A percentile compares a stretch with the other conserved stretches of the same genome.
Conservation (phyloP, 331 rosid genomes). For the Quercus phellos region DNA sequence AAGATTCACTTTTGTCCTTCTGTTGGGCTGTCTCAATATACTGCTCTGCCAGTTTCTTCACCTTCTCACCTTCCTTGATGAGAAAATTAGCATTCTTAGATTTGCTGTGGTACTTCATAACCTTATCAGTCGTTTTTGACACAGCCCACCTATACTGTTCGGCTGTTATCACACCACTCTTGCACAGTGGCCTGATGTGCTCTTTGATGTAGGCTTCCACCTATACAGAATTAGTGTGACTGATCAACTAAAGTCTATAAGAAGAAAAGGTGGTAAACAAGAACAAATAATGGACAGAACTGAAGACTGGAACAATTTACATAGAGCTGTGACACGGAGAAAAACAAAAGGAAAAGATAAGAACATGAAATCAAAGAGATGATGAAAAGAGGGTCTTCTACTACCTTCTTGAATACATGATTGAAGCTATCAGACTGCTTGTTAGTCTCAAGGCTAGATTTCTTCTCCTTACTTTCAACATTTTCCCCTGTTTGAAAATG, state of each 20-base stretch:
- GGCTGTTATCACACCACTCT: constrained; percentile 79
- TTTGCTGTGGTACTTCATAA: constrained; percentile 80
- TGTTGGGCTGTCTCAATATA: constrained; percentile 82
- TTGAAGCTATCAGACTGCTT: constrained; percentile 42
- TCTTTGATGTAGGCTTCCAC: constrained; percentile 92
- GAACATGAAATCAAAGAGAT: not conserved
- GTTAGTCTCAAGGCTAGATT: constrained; percentile 15
- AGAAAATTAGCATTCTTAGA: constrained; percentile 89
- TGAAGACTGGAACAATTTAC: not conserved
- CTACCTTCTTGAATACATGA: constrained; percentile 62
- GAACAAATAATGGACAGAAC: not conserved
- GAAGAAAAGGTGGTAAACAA: not conserved
- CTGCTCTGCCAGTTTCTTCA: constrained; percentile 93
- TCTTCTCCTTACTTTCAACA: constrained; percentile 35
- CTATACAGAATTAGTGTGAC: constrained; percentile 34
- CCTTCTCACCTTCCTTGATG: constrained; percentile 95
- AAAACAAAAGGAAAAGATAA: not conserved
- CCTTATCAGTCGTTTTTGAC: constrained; percentile 79
- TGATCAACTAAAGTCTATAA: not conserved
- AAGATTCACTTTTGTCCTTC: constrained; percentile 41
- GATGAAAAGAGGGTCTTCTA: constrained; percentile 5
- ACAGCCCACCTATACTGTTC: constrained; percentile 94
- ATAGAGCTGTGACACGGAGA: not conserved
- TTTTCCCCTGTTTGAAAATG: constrained; percentile 25
- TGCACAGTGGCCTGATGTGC: constrained; percentile 89